Conservation (phyloP, 2,329 filamentous ascomycete species). For the Cyphellophora europaea region DNA sequence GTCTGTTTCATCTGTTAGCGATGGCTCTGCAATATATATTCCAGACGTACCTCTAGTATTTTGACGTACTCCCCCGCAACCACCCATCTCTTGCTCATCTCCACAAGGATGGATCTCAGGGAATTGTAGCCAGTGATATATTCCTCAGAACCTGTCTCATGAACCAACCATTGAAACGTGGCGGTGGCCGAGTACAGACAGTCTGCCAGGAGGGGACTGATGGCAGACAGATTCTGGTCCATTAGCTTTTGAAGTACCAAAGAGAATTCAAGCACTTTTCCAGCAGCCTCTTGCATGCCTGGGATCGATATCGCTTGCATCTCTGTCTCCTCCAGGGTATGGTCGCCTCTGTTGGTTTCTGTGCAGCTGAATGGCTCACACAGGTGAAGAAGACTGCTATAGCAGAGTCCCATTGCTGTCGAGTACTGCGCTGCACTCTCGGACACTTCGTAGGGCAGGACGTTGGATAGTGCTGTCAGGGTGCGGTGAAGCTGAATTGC, state of each 20-base stretch:
- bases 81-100: conserved; percentile 16
- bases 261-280: conserved; percentile 14
- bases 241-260: conserved; percentile 9
- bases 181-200: conserved; percentile 26
- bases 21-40: background rate
- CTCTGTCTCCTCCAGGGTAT: conserved; percentile 23
- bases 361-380: conserved; percentile 26
- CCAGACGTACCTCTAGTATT: conserved; percentile 12
- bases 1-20: no score
- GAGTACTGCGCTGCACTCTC: conserved; percentile 17
- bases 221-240: conserved; percentile 9
- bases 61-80: conserved; percentile 18
- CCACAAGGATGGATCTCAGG: conserved; percentile 12
- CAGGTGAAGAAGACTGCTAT: conserved; percentile 22
- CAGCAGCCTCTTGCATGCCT: conserved; percentile 13
- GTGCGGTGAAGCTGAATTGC: conserved; percentile 26
- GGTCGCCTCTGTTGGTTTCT: conserved; percentile 18
- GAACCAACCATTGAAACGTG: conserved; percentile 24
- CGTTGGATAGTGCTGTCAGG: conserved; percentile 21
- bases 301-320: conserved; percentile 25
- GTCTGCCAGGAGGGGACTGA: conserved; percentile 21
- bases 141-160: conserved; percentile 21
- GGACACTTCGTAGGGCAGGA: conserved; percentile 21
- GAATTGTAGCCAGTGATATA: conserved; percentile 10
- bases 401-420: conserved; percentile 25